Conservation (phyloP, 768 basidiomycete species). For the Plicaturopsis crispa region DNA sequence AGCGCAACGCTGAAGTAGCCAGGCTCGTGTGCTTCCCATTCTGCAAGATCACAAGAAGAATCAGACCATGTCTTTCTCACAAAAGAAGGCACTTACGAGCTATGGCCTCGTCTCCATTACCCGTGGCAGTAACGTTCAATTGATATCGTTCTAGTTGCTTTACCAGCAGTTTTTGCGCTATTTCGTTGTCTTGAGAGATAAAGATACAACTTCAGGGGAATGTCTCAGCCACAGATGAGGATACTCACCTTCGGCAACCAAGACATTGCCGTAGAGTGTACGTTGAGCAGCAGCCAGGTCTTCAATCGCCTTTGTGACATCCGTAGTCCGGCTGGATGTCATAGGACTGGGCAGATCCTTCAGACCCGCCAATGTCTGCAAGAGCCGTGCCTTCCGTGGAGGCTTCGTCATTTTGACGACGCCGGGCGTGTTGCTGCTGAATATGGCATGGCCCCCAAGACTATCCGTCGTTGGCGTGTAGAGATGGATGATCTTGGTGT, state of each 20-base stretch:
- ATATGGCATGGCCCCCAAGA: conserved; percentile 43
- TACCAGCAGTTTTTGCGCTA: conserved; percentile 59
- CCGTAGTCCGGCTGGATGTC: conserved; percentile 26
- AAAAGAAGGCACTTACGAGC: conserved; percentile 27
- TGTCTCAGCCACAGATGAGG: not conserved
- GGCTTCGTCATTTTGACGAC: conserved; percentile 69
- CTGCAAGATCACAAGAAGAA: conserved; percentile 21
- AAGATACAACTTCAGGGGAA: conserved; percentile 1
- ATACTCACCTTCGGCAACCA: conserved; percentile 61
- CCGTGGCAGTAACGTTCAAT: conserved; percentile 53
- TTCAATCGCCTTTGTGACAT: conserved; percentile 35
- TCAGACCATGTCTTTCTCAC: not conserved
- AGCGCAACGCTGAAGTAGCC: conserved; percentile 65
- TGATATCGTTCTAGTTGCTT: conserved; percentile 60
- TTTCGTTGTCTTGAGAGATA: conserved; percentile 48
- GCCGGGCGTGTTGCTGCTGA: conserved; percentile 42
- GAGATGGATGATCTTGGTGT: conserved; percentile 63
- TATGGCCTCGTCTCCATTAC: conserved; percentile 64
- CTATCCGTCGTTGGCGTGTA: conserved; percentile 66
- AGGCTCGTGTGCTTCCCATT: conserved; percentile 62
- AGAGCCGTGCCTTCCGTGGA: conserved; percentile 48
- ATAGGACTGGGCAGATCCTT: conserved; percentile 46
- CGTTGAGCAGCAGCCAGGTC: conserved; percentile 39
- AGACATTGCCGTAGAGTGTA: conserved; percentile 56
- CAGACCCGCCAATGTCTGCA: conserved; percentile 53